Evolutionary conservation across 2,329 filamentous ascomycete species (phyloP), one percentile per base, ranked within the genome.

Genomic region (Colletotrichum sp.): DNA sequence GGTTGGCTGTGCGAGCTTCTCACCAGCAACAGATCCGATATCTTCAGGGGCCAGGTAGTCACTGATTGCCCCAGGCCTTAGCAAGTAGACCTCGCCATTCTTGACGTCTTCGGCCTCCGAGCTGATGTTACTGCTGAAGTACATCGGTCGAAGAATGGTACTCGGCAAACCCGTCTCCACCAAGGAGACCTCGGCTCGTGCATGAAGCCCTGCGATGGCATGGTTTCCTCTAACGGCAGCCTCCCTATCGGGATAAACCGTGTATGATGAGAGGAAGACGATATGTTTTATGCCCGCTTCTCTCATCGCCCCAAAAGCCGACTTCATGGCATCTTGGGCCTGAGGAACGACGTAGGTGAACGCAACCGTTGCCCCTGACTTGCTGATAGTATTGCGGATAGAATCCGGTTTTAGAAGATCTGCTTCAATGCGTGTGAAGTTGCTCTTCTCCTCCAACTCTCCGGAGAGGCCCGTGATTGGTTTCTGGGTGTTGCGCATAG

Each of bases 401-500:
- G 84, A 84, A 0, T 83, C 83, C 1, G 88, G 85, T 0, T 87
- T 74, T 5, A 80, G 79, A 8, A 91, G 82, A 78, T 90, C 88
- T 43, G 88, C 86, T 64, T 85, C 79, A 21, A 89, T 77, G 8
- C 87, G 79, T 34, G 82, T 67, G 74, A 83, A 87, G 15, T 72
- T 75, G 9, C 79, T 83, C 5, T 73, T 60, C 16, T 81, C 66
- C 64, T 85, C 84, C 21, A 81, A 38, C 5, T 82, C 77, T 18
- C 8, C 3, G 12, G 52, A 21, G 8, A 69, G 30, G 3, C 66
- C 66, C 5, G 48, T 83, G 43, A 89, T 86, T 6, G 82, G 15
- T 76, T 90, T 90, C 26, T 77, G 75, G 6, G 83, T 78, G 80
- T 89, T 83, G 15, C 88, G 85, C 85, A 90, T 86, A 3, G 87